Base-by-base conservation (phyloP, 768 basidiomycete genomes). In the Hydnum rufescens region DNA sequence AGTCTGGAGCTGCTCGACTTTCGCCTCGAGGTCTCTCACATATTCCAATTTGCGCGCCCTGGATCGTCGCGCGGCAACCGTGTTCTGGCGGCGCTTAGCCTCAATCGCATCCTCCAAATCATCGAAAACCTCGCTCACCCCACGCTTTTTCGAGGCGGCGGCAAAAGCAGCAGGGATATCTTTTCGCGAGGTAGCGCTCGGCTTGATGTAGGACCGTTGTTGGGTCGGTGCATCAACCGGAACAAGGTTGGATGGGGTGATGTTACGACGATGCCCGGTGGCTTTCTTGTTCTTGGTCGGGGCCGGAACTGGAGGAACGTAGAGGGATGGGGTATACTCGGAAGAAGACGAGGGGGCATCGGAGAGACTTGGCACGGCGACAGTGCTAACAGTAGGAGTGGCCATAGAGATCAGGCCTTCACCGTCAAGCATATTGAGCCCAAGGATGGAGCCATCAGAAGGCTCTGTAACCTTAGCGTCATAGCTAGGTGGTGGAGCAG, bases 191-290 rank as follows among this genome's bases (percentile, higher is more conserved):
- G 88, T 90, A 1, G 71, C 63, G 0, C 84, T 87, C 0, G 82
- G 78, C 0, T 71, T 72, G 16, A 75, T 59, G 60, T 89, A 90
- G n/a, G 74, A 74, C 57, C 87, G 77, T 0, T 73, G 43, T 61
- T 90, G 87, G 1, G 80, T 85, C 0, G 87, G 88, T 1, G 87
- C 87, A 51, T 82, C 76, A 58, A 78, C 62, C 22, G 79, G 72
- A 23, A 89, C 73, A 22, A 86, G 72, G 2, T 70, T 60, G 30
- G 74, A 73, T 2, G 83, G 78, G 3, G 74, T 74, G 39, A 79
- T 66, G 62, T 80, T 78, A 63, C 76, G 78, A 56, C 82, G 77
- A 4, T 79, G 82, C n/a, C 80, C 80, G 2, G 75, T 83, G 3
- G 74, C 76, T 0, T 43, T 53, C 6, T 56, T 54, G 8, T 54